Evolutionary conservation across 495 filamentous ascomycete species (phyloP).

Genomic region (Recurvomyces mirabilis): DNA sequence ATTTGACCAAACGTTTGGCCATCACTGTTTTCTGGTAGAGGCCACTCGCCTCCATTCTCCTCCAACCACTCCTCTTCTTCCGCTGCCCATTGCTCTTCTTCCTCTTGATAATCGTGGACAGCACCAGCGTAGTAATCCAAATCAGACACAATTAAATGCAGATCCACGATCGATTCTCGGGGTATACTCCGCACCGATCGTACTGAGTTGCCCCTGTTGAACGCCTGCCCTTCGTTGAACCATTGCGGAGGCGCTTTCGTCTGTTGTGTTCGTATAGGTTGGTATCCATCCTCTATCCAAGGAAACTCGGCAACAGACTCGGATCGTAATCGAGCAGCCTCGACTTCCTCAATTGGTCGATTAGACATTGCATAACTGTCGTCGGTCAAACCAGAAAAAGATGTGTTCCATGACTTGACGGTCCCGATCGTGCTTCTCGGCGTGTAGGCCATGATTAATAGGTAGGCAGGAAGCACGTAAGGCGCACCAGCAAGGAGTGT

Average conservation of each 20-base stretch:
- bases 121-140: slow-evolving; percentile 20
- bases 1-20: slow-evolving; percentile 18
- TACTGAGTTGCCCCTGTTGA: slow-evolving; percentile 12
- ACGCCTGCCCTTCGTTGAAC: slow-evolving; percentile 17
- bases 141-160: slow-evolving; percentile 20
- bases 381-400: slow-evolving; percentile 11
- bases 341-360: slow-evolving; percentile 17
- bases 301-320: slow-evolving; percentile 20
- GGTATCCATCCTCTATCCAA: slow-evolving; percentile 17
- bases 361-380: slow-evolving; percentile 11
- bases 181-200: slow-evolving; percentile 18
- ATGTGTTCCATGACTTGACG: slow-evolving; percentile 20
- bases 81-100: slow-evolving; percentile 14
- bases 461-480: too few species aligned
- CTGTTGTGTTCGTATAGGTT: slow-evolving; percentile 16
- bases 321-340: slow-evolving; percentile 15
- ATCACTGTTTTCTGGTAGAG: slow-evolving; percentile 13
- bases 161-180: slow-evolving; percentile 17
- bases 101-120: slow-evolving; percentile 18
- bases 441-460: slow-evolving; percentile 14
- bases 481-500: too few species aligned
- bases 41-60: slow-evolving; percentile 16
- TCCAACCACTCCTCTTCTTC: slow-evolving; percentile 17
- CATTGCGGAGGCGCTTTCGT: slow-evolving; percentile 12
- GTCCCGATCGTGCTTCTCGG: slow-evolving; percentile 19